Conservation (phyloP, 73 alveolate genomes). For the Diophrys appendiculata region DNA sequence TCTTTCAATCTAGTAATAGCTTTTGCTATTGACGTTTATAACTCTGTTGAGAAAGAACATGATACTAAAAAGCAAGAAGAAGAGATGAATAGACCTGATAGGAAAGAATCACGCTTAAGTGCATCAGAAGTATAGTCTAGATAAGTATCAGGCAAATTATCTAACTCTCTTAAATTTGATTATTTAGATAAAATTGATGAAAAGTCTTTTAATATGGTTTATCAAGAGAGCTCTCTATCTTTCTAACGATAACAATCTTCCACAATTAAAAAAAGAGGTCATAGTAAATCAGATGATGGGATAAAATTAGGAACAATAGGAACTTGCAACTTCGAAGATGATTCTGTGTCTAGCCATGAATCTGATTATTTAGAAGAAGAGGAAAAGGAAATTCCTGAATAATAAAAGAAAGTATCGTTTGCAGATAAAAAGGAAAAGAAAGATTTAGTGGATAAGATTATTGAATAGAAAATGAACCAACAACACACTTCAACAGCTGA, state of each 20-base stretch:
- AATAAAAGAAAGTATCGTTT: not conserved
- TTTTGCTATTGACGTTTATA: conserved; percentile 61
- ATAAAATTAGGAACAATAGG: too few relatives aligned
- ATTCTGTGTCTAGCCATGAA: not conserved
- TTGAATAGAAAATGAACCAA: not conserved
- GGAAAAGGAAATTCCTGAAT: not conserved
- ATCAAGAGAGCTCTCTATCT: too few relatives aligned
- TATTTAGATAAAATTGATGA: too few relatives aligned
- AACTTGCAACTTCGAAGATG: not conserved
- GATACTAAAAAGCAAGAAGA: conserved; percentile 21
- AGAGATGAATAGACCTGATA: not conserved
- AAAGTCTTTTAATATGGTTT: too few relatives aligned
- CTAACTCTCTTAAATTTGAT: too few relatives aligned
- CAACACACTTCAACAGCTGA: not conserved
- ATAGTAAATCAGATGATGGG: too few relatives aligned
- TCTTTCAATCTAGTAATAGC: conserved; percentile 49
- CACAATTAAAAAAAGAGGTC: too few relatives aligned
- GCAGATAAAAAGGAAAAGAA: not conserved
- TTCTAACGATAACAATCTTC: too few relatives aligned
- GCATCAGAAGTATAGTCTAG: too few relatives aligned
- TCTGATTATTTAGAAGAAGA: not conserved
- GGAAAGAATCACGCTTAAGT: not conserved
- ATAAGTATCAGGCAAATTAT: too few relatives aligned
- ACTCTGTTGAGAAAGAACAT: conserved; percentile 35
- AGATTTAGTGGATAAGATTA: not conserved